Base-by-base conservation (phyloP, 202 grass and related monocot genomes). In the Bolboschoenoplectus hybrid region DNA sequence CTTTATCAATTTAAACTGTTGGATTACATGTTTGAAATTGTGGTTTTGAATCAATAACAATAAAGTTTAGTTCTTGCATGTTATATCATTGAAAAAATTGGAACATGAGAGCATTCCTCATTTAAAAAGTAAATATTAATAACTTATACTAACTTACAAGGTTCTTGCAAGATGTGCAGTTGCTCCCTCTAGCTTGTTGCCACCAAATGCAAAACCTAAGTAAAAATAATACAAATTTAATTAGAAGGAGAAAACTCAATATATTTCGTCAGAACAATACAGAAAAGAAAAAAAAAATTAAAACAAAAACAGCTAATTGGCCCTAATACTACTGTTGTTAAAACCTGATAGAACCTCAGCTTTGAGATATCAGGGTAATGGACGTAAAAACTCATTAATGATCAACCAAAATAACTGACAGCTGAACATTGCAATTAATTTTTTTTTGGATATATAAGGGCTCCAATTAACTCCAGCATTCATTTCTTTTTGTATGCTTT, bases 131-230 rank as follows among this genome's bases (percentile, higher is more conserved):
- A 55, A 34, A 75, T 55, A 16, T 51, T 52, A 80, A 53, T 6
- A 44, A 14, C 0, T 67, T 2, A 85, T 81, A 17, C 81, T 85
- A 79, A 82, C 91, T 93, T 91, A 93, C 91, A 68, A 80, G 71
- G 80, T 91, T 92, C 74, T 88, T 90, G 89, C 85, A 92, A 89
- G 91, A 89, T 95, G 89, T 92, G 89, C 41, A 89, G 89, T 92
- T 91, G 90, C 74, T 67, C 83, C 88, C 91, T 91, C 85, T 52
- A 90, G 87, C 87, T 92, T 91, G 68, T 80, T 87, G 79, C 56
- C 80, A 26, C 67, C 89, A 74, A 58, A 87, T 92, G 87, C 82
- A 78, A 92, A 89, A 92, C 85, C 90, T 89, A 55, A 61, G 65
- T 57, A 61, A 87, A 72, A 81, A 64, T 60, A 72, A 67, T 66